These are phyloP conservation scores for Ceratocystis cacaofunesta DNA, from an alignment of 2,329 filamentous ascomycete genomes.

Conservation along the genomic window DNA sequence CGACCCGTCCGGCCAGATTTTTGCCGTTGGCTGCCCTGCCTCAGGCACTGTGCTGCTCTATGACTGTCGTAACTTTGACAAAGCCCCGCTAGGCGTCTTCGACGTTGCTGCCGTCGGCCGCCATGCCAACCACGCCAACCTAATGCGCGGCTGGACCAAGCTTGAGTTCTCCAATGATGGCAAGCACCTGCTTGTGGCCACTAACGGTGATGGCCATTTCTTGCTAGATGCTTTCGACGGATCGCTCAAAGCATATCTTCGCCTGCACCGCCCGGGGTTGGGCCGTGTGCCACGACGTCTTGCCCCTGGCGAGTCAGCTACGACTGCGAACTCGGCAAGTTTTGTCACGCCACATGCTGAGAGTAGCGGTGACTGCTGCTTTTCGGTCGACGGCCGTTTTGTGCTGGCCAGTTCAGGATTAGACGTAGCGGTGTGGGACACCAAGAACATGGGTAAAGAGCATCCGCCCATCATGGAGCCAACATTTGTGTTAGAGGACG, in stretches of 20 bases:
- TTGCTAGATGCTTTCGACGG: slow-evolving; percentile 89
- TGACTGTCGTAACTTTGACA: slow-evolving; percentile 86
- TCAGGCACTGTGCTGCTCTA: slow-evolving; percentile 76
- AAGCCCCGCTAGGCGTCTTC: slow-evolving; percentile 73
- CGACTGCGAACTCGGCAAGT: slow-evolving; percentile 23
- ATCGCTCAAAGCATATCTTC: slow-evolving; percentile 58
- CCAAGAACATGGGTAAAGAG: slow-evolving; percentile 32
- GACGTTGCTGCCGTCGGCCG: slow-evolving; percentile 51
- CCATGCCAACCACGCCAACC: slow-evolving; percentile 39
- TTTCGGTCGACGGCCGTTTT: slow-evolving; percentile 78
- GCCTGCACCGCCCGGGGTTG: slow-evolving; percentile 39
- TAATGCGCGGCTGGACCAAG: slow-evolving; percentile 65
- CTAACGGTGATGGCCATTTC: slow-evolving; percentile 72
- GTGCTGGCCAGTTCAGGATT: slow-evolving; percentile 64
- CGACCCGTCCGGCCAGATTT: slow-evolving; percentile 82
- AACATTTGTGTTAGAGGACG: slow-evolving; percentile 46
- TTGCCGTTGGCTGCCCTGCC: slow-evolving; percentile 72
- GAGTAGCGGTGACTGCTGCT: slow-evolving; percentile 66
- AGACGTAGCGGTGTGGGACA: slow-evolving; percentile 79
- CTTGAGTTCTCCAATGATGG: slow-evolving; percentile 95
- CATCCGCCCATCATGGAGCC: slow-evolving; percentile 48
- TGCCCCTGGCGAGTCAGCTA: slow-evolving; percentile 35
- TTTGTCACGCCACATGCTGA: slow-evolving; percentile 29
- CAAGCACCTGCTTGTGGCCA: slow-evolving; percentile 70
- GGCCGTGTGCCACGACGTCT: slow-evolving; percentile 36